These are phyloP conservation scores for Paraleonurus japonicus DNA, from an alignment of 257 asterid species.

Conservation along the genomic window DNA sequence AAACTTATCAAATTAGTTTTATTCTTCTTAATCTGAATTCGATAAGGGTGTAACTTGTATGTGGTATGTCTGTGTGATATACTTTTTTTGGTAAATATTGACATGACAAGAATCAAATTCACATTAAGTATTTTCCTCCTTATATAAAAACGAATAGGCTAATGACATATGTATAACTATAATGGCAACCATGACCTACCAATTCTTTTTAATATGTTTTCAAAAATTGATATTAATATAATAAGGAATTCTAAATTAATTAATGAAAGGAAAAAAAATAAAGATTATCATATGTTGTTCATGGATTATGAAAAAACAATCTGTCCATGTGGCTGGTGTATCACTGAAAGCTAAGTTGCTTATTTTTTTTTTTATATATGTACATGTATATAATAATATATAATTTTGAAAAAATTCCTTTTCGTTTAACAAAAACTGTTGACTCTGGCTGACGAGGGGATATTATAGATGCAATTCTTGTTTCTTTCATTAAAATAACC, in stretches of 20 bases:
- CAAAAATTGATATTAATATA: neutral
- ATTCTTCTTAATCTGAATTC: too few relatives aligned
- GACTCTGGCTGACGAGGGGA: slow-evolving; percentile 3
- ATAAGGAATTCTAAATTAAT: neutral
- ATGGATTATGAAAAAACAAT: slow-evolving; percentile 19
- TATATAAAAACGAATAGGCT: too few relatives aligned
- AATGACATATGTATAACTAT: too few relatives aligned
- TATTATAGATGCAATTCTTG: neutral
- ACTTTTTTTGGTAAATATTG: too few relatives aligned
- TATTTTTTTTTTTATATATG: neutral
- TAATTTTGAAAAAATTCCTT: neutral
- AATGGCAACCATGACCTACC: neutral
- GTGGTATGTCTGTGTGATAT: neutral
- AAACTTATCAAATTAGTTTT: neutral
- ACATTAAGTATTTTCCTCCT: too few relatives aligned
- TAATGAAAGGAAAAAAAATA: neutral
- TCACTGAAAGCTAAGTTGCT: slow-evolving; percentile 26
- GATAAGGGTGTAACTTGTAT: neutral
- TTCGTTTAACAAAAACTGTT: slow-evolving; percentile 17
- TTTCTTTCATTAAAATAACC: neutral
- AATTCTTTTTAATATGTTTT: neutral
- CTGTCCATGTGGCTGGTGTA: slow-evolving; percentile 42
- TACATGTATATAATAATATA: neutral
- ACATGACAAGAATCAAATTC: too few relatives aligned
- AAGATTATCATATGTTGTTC: neutral